Base-by-base conservation (phyloP, 257 asterid genomes). In the Nicotiana obtusifolia region DNA sequence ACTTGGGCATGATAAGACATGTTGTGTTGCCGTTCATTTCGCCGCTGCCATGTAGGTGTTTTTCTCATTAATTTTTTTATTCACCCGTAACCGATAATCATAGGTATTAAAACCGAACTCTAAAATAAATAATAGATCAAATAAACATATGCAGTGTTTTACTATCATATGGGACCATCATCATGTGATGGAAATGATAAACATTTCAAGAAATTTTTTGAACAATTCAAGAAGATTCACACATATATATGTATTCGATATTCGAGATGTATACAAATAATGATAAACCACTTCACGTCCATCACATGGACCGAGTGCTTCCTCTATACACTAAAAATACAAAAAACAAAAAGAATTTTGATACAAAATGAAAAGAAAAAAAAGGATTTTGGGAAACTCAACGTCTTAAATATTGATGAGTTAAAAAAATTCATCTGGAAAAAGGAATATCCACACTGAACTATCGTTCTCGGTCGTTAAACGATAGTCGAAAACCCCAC, bases 401-500 rank as follows among this genome's bases (percentile, higher is more conserved):
- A 73, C 31, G 7, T 73, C 41, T 22, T 47, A 73, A 73, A 7
- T 24, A 73, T 47, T 73, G 79, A 73, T 73, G 79, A 73, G 62
- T 47, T 47, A 14, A 44, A 73, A 73, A 73, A 73, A 47, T 41
- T 73, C 62, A 24, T 57, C 61, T 24, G 8, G 61, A 24, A 41
- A 15, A 73, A 60, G 61, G 61, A 73, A 47, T 73, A 41, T 47
- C 49, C 24, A 73, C 79, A 1, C 7, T 4, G 24, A 0, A 44
- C 62, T 73, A 73, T 73, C 79, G 62, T 78, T 78, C 82, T 10
- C 82, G 9, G 6, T 78, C 71, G 0, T 78, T 78, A 9, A 78
- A 78, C 10, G 81, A 78, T 78, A 53, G 15, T 11, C 67, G 71
- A 57, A 78, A 78, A 78, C 67, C 81, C 81, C 81, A 78, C 35